phyloP scores from a whole-genome alignment of 371 early-diverging fungal species.

The Batkoa obscura region DNA sequence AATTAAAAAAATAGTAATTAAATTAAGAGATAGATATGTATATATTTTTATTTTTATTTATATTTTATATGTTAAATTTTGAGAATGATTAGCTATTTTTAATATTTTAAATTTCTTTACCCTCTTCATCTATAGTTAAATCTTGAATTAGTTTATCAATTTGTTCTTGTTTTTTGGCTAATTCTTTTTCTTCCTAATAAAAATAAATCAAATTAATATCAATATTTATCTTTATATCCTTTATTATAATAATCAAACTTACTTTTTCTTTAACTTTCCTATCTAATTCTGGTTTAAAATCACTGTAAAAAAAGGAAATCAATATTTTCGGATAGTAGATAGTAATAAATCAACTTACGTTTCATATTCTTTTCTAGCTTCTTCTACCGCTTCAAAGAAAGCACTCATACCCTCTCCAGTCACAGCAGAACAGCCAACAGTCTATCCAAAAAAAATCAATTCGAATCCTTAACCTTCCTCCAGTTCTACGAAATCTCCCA shows the following conservation, averaged over 20 bases:
- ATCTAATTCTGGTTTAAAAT: conserved; percentile 9
- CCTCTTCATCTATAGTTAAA: conserved; percentile 11
- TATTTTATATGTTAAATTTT: no score
- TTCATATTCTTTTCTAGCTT: conserved; percentile 70
- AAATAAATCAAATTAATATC: background rate
- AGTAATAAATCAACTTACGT: conserved; percentile 9
- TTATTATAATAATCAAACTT: background rate
- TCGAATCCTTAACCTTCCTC: no score
- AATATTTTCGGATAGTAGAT: no score
- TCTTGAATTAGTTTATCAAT: conserved; percentile 12
- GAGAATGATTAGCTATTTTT: no score
- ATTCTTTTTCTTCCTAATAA: background rate
- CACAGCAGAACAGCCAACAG: conserved; percentile 80
- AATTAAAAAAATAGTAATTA: no score
- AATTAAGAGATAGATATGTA: no score
- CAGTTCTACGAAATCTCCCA: no score
- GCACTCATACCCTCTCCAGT: conserved; percentile 91
- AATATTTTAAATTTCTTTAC: conserved; percentile 8
- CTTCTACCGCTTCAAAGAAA: conserved; percentile 69
- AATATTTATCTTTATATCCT: no score
- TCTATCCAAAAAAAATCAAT: conserved; percentile 12
- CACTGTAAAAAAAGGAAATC: background rate
- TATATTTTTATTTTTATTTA: no score
- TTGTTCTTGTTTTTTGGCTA: conserved; percentile 13
- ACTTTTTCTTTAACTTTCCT: background rate